A percentile compares a stretch with the other conserved stretches of the same genome.
Evolutionary conservation across 257 asterid species (phyloP).

Genomic region (Leonotis leonurus): DNA sequence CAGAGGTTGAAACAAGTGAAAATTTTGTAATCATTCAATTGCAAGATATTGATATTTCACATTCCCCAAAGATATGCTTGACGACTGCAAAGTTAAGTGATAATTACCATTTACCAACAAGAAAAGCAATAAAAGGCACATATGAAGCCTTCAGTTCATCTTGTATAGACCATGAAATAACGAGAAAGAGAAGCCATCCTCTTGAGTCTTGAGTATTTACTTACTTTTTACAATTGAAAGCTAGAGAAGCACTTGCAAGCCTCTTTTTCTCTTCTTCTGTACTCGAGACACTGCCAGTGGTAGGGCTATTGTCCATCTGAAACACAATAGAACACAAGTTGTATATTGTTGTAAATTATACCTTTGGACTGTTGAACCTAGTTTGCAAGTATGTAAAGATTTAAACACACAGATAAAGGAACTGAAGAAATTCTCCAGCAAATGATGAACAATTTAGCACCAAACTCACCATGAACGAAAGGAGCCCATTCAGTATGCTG

Average conservation of each 20-base stretch:
- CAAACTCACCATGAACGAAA: constrained; percentile 92
- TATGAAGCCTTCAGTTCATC: neutral
- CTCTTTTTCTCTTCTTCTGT: constrained; percentile 66
- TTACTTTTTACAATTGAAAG: constrained; percentile 83
- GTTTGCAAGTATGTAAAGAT: neutral
- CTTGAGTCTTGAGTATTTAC: constrained; percentile 26
- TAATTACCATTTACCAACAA: neutral
- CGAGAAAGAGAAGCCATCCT: neutral
- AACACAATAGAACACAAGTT: constrained; percentile 11
- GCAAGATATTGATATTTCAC: neutral
- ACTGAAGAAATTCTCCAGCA: neutral
- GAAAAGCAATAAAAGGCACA: neutral
- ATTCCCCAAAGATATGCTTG: neutral
- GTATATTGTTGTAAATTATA: neutral
- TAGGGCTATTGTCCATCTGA: constrained; percentile 92
- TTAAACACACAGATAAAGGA: neutral
- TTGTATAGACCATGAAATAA: neutral
- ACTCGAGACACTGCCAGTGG: constrained; percentile 92
- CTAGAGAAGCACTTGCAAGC: constrained; percentile 87
- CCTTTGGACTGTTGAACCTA: constrained; percentile 4
- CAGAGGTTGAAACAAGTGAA: neutral
- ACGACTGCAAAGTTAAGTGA: neutral
- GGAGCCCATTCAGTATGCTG: constrained; percentile 96
- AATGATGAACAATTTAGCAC: too few species aligned
- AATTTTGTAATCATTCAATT: neutral